phyloP scores from a whole-genome alignment of 306 rosid genomes.

The Prinsepia uniflora region DNA sequence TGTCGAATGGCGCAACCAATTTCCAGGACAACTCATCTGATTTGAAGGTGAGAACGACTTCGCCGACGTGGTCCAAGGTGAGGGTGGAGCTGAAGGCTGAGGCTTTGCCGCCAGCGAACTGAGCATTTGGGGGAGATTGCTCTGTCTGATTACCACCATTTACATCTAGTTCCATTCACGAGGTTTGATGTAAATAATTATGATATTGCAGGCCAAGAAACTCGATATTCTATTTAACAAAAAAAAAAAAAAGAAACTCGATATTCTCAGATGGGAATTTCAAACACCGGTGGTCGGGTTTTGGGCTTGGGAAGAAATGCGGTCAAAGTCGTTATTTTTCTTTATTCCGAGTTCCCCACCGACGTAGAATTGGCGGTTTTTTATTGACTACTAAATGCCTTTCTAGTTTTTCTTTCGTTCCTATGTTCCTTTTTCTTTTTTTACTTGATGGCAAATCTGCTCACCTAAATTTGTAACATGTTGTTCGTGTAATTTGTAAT shows the following conservation, averaged over 20 bases:
- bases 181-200: neutral
- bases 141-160: conserved; percentile 27
- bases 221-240: neutral
- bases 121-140: conserved; percentile 21
- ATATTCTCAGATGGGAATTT: neutral
- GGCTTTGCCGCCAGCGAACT: conserved; percentile 20
- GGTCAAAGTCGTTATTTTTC: too few species aligned
- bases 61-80: conserved; percentile 62
- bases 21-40: conserved; percentile 72
- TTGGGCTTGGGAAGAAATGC: too few species aligned
- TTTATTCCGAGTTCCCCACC: too few species aligned
- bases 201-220: neutral
- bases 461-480: too few species aligned
- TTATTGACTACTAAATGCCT: too few species aligned
- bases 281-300: neutral
- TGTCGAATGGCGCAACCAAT: conserved; percentile 29
- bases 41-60: conserved; percentile 48
- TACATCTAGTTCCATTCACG: conserved; percentile 30
- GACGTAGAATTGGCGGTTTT: too few species aligned
- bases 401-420: too few species aligned
- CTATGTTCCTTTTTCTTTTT: too few species aligned
- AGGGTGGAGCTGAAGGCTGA: conserved; percentile 45
- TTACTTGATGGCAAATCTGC: too few species aligned
- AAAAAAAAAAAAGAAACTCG: too few species aligned
- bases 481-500: too few species aligned